A percentile compares a stretch with the other conserved stretches of the same genome.
These are phyloP conservation scores for Gossypium ekmanianum DNA, from an alignment of 345 rosid genomes.

Conservation along the genomic window DNA sequence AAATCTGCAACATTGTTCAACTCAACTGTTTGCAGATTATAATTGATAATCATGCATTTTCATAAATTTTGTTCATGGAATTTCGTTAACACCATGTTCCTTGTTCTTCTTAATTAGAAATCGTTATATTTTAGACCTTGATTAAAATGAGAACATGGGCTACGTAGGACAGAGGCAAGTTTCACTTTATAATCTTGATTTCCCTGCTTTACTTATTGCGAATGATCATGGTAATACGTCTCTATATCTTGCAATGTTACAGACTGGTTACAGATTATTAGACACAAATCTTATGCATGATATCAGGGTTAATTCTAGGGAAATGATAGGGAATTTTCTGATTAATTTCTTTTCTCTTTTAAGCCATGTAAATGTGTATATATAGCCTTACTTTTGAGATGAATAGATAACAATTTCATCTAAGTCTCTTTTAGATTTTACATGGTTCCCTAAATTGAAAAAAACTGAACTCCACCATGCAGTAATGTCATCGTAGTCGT, in stretches of 20 bases:
- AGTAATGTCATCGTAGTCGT: neutral
- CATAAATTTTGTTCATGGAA: neutral
- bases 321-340: no score
- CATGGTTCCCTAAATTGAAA: neutral
- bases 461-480: conserved; percentile 3
- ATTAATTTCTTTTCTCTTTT: no score
- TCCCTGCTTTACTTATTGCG: neutral
- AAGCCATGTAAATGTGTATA: no score
- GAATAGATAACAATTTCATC: no score
- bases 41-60: conserved; percentile 1
- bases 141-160: neutral
- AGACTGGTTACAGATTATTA: no score
- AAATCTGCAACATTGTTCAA: neutral
- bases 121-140: neutral
- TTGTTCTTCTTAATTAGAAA: no score
- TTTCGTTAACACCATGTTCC: neutral
- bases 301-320: no score
- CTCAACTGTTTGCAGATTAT: neutral
- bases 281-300: no score
- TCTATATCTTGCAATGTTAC: neutral
- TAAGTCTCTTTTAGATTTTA: no score
- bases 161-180: neutral
- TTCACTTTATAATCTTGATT: neutral
- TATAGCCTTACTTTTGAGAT: no score
- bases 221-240: neutral